Evolutionary conservation across 2,329 filamentous ascomycete genomes (phyloP).

Genomic region (Xylariaceae sp.): DNA sequence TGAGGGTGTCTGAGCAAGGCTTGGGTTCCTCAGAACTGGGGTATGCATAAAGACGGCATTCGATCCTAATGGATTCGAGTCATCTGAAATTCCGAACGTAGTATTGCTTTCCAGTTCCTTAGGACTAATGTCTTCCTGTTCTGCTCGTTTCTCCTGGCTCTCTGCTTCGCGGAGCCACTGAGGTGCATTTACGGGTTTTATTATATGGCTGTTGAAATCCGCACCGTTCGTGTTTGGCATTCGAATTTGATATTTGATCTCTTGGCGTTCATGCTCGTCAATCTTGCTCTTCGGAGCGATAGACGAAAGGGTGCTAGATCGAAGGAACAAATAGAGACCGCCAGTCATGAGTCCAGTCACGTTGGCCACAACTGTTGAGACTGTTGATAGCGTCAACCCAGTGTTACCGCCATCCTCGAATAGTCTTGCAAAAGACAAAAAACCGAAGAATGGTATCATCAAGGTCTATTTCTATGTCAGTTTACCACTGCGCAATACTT

Average conservation of each 20-base stretch:
- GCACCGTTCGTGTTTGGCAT: conserved; percentile 29
- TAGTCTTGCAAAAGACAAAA: conserved; percentile 55
- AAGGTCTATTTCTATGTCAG: conserved; percentile 55
- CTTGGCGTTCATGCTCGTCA: conserved; percentile 54
- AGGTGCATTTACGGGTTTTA: conserved; percentile 44
- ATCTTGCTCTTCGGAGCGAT: conserved; percentile 57
- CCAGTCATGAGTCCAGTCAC: conserved; percentile 70
- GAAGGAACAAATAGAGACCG: conserved; percentile 70
- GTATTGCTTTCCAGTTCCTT: conserved; percentile 30
- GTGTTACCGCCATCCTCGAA: conserved; percentile 48
- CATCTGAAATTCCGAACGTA: conserved; percentile 29
- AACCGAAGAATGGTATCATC: conserved; percentile 69
- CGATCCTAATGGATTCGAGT: conserved; percentile 45
- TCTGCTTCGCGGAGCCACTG: conserved; percentile 42
- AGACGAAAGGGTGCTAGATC: conserved; percentile 65
- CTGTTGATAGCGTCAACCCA: conserved; percentile 63
- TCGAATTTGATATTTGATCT: conserved; percentile 47
- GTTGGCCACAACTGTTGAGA: conserved; percentile 70
- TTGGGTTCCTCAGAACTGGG: conserved; percentile 39
- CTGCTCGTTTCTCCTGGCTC: conserved; percentile 47
- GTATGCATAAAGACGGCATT: conserved; percentile 41
- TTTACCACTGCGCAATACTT: background rate
- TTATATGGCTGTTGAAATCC: conserved; percentile 45
- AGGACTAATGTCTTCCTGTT: conserved; percentile 42
- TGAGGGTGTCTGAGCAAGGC: conserved; percentile 41